Percentiles rank a stretch among this genome's conserved stretches.
Evolutionary conservation across 1,284 basidiomycete species (phyloP).

Genomic region (Neotropicomus parvogracilis): DNA sequence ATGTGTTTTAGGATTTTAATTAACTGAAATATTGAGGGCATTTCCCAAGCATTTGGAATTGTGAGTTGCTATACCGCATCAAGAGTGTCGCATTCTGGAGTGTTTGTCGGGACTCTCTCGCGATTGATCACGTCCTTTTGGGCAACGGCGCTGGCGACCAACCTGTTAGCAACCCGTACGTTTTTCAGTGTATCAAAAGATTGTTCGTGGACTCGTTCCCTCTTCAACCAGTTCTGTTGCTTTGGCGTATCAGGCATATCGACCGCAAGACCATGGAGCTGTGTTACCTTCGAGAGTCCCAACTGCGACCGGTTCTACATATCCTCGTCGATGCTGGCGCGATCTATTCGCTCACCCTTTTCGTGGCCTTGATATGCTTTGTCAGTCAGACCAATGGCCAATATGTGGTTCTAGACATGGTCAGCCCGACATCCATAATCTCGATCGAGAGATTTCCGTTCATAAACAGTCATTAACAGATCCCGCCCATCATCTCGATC

Average conservation of each 20-base stretch:
- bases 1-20: too few relatives aligned
- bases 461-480: background rate
- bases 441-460: background rate
- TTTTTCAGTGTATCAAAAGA: background rate
- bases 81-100: background rate
- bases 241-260: slow-evolving; percentile 1
- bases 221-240: background rate
- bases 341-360: slow-evolving; percentile 1
- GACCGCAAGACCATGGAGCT: background rate
- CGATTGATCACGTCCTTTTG: slow-evolving; percentile 2
- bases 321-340: slow-evolving; percentile 2
- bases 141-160: background rate
- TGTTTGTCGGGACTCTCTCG: background rate
- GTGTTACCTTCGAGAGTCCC: background rate
- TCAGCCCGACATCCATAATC: background rate
- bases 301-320: background rate
- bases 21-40: background rate
- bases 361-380: slow-evolving; percentile 1
- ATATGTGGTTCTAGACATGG: slow-evolving; percentile 4
- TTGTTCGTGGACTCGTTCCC: background rate
- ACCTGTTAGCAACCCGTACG: slow-evolving; percentile 1
- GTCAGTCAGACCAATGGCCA: background rate
- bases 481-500: slow-evolving; percentile 5
- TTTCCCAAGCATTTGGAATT: background rate
- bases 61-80: background rate